Evolutionary conservation across 2,329 filamentous ascomycete genomes (phyloP).

Genomic region (Gremmenia infestans): DNA sequence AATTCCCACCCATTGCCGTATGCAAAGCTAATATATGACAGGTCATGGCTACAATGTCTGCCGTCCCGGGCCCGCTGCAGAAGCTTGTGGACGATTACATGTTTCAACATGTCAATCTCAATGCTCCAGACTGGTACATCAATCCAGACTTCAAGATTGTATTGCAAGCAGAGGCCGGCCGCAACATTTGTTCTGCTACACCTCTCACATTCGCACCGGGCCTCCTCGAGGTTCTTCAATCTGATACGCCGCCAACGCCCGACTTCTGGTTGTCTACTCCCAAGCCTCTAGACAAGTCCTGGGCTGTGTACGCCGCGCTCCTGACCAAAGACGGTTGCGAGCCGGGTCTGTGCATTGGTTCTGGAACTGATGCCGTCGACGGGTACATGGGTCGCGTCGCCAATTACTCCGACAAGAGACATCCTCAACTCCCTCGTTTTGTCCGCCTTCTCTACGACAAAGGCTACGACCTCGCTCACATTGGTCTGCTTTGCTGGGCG

Average conservation of each 20-base stretch:
- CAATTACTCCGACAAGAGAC: neutral
- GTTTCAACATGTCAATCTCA: neutral
- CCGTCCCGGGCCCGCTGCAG: neutral
- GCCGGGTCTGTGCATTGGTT: neutral
- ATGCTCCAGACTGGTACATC: neutral
- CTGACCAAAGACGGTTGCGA: neutral
- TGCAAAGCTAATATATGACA: neutral
- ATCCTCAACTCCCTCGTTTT: neutral
- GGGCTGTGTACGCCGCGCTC: neutral
- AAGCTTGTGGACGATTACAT: neutral
- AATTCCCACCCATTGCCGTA: neutral
- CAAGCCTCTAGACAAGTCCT: neutral
- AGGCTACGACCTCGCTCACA: neutral
- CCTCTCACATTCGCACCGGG: neutral
- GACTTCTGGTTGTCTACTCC: neutral
- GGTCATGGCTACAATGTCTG: neutral
- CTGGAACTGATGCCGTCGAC: neutral
- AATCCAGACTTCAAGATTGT: neutral
- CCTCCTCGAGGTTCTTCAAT: neutral
- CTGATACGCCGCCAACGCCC: neutral
- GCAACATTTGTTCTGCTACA: neutral
- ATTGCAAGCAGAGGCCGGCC: neutral
- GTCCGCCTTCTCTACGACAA: neutral
- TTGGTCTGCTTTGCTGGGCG: conserved; percentile 1
- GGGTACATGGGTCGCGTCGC: neutral